Evolutionary conservation across 768 basidiomycete genomes (phyloP), one percentile per base, ranked within the genome.

Genomic region (Hebeloma cylindrosporum): DNA sequence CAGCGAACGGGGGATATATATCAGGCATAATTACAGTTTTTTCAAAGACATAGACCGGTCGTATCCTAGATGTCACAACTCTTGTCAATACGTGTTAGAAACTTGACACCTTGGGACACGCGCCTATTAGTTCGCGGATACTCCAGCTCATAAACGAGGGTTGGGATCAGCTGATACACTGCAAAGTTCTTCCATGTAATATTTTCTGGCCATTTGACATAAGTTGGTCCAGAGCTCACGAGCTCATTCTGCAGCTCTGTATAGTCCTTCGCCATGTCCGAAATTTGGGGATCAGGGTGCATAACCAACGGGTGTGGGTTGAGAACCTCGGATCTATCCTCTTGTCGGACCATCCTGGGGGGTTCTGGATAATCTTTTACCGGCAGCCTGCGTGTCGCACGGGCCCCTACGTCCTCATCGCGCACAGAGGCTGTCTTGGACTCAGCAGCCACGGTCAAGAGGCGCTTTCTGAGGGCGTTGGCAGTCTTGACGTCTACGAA

Each of bases 111-210:
- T 22, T 30, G 9, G 14, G 37, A 10, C 7, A 66, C 79, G 38
- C 58, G 90, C 90, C 75, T 70, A 23, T 88, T 82, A 7, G 95
- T 97, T 39, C 95, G 72, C 7, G 95, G 95, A 63, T 94, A 99
- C 65, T 97, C 94, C 25, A 98, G 72, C 63, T 98, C 93, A 59
- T 99, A 99, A 5, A 97, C 93, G 31, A 99, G 74, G 0, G 92
- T 92, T 10, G 96, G 96, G 34, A 89, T 83, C 28, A 94, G 68
- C 67, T 90, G 80, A 66, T 94, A 99, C 28, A 85, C 77, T 21
- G 78, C 78, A 60, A 93, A 98, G 64, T 92, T 86, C 57, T 74
- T 78, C 59, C 81, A 77, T 0, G 83, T 85, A 49, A 98, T 77
- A 61, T 93, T 97, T 35, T 83, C 73, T 0, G 94, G 94, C 81